Base-by-base conservation (phyloP, 495 filamentous ascomycete species). In the Aspergillus baeticus region DNA sequence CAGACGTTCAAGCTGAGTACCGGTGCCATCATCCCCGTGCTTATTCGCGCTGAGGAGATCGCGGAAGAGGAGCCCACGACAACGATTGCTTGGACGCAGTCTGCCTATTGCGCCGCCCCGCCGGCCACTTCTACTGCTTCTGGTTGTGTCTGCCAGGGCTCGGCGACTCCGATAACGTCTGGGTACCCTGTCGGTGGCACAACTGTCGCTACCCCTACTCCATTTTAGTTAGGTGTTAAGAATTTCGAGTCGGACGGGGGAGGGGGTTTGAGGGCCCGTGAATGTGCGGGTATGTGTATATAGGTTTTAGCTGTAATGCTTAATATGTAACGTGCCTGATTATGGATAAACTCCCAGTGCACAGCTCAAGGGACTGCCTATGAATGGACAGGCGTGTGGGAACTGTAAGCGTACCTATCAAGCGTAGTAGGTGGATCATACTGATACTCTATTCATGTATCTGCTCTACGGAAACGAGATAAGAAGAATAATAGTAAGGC, bases 11-110 rank as follows among this genome's bases (percentile, higher is more conserved):
- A 69, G 5, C 60, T 90, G 50, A 80, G 67, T 21, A 90, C 88
- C 0, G 87, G 88, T 13, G 85, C 84, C 42, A 79, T 87, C 6
- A 89, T 91, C 53, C 85, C 88, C 1, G 85, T 87, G 22, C 73
- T 90, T 39, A 78, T 90, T 8, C 80, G 78, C 61, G 86, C 83
- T 0, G 72, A 82, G 65, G 70, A 62, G 17, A 31, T 67, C 14
- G 35, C 51, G 14, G 63, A 47, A 17, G 52, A 66, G 5, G n/a
- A 39, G 18, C 41, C 62, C 3, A 54, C 68, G 17, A 63, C 74
- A 5, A 72, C 77, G 0, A 67, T 69, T 7, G 29, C 68, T 26
- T 84, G 74, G 64, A 69, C 69, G 8, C 55, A 62, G 15, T 74
- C 73, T 58, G 66, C 79, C 21, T 81, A 82, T 54, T 85, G 82